phyloP scores from a whole-genome alignment of 306 rosid species.

The Elaeagnus macrophylla region DNA sequence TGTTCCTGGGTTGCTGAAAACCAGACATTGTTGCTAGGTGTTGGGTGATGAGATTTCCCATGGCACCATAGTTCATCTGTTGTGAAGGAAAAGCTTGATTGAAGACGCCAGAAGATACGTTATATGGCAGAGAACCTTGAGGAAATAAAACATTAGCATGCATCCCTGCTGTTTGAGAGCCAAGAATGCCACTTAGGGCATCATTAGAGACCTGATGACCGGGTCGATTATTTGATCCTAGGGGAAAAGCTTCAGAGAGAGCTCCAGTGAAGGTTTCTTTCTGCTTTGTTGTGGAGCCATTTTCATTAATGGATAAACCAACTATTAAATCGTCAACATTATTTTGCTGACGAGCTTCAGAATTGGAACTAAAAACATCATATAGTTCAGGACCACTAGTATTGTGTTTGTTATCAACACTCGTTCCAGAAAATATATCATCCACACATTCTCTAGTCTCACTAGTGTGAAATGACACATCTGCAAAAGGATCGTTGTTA shows the following conservation, averaged over 20 bases:
- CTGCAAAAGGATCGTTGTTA: conserved; percentile 90
- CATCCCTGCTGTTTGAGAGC: conserved; percentile 42
- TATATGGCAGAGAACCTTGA: conserved; percentile 49
- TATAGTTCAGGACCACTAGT: conserved; percentile 39
- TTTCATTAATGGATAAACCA: conserved; percentile 55
- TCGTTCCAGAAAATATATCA: conserved; percentile 82
- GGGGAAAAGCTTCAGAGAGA: conserved; percentile 38
- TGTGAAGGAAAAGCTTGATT: conserved; percentile 69
- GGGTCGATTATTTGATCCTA: conserved; percentile 35
- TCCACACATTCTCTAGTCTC: conserved; percentile 48
- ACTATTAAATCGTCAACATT: conserved; percentile 48
- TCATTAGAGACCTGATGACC: conserved; percentile 30
- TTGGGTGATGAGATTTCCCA: conserved; percentile 71
- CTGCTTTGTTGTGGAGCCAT: conserved; percentile 36
- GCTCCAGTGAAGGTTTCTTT: conserved; percentile 34
- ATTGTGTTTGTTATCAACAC: conserved; percentile 46
- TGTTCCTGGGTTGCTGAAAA: conserved; percentile 42
- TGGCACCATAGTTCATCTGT: conserved; percentile 64
- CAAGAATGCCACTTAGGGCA: conserved; percentile 38
- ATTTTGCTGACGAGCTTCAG: conserved; percentile 22
- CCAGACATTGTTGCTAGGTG: conserved; percentile 76
- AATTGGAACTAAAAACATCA: conserved; percentile 58
- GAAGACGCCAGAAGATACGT: conserved; percentile 51
- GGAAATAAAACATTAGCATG: conserved; percentile 53
- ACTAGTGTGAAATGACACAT: conserved; percentile 68